A percentile compares a stretch with the other conserved stretches of the same genome.
Evolutionary conservation across 2,329 filamentous ascomycete species (phyloP).

Genomic region (Seiridium unicorne): DNA sequence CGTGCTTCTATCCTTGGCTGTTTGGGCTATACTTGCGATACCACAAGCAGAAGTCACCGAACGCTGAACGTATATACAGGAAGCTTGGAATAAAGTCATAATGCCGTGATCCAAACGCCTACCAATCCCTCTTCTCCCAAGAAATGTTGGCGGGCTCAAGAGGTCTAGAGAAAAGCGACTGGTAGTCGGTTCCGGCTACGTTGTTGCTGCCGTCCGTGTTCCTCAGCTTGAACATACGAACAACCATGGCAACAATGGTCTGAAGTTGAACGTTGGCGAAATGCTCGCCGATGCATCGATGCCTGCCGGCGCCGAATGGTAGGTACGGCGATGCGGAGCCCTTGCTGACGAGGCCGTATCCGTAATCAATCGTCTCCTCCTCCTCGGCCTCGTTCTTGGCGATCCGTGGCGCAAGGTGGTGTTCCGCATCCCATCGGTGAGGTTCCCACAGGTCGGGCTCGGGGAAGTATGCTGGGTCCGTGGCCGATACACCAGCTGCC

Average conservation of each 20-base stretch:
- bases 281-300: slow-evolving; percentile 94
- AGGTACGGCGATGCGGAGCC: slow-evolving; percentile 87
- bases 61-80: slow-evolving; percentile 11
- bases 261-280: slow-evolving; percentile 93
- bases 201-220: slow-evolving; percentile 70
- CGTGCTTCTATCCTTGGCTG: background rate
- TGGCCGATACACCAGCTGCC: slow-evolving; percentile 78
- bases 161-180: slow-evolving; percentile 71
- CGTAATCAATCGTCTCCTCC: slow-evolving; percentile 85
- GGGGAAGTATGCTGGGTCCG: slow-evolving; percentile 74
- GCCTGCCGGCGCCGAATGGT: slow-evolving; percentile 88
- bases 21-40: background rate
- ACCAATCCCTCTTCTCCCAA: slow-evolving; percentile 66
- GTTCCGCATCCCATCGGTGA: slow-evolving; percentile 79
- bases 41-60: background rate
- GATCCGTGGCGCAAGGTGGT: slow-evolving; percentile 50
- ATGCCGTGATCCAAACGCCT: slow-evolving; percentile 7
- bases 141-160: slow-evolving; percentile 68
- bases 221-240: slow-evolving; percentile 76
- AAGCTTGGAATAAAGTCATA: background rate
- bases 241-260: slow-evolving; percentile 75
- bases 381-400: slow-evolving; percentile 45
- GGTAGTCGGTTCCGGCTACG: slow-evolving; percentile 68
- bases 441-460: slow-evolving; percentile 84
- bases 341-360: slow-evolving; percentile 90